These are phyloP conservation scores for Aspergillus coremiiformis DNA, from an alignment of 495 filamentous ascomycete species.

Conservation along the genomic window DNA sequence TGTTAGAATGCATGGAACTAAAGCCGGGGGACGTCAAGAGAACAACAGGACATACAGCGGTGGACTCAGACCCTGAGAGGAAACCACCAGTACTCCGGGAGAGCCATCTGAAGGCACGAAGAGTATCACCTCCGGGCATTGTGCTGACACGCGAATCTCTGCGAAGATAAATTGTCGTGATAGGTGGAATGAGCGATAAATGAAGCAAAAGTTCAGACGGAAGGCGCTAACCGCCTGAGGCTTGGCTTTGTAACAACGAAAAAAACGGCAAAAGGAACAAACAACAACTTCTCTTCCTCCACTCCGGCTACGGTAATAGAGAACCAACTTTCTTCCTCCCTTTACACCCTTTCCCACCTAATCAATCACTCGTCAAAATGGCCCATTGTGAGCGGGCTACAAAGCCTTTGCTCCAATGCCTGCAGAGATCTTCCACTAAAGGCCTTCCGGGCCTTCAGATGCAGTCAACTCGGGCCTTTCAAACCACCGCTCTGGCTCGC, in stretches of 20 bases:
- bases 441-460: constrained; percentile 26
- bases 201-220: constrained; percentile 36
- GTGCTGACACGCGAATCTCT: constrained; percentile 5
- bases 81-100: constrained; percentile 38
- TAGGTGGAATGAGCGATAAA: constrained; percentile 10
- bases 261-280: constrained; percentile 35
- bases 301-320: constrained; percentile 1
- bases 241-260: constrained; percentile 28
- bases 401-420: constrained; percentile 57
- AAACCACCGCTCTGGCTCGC: constrained; percentile 29
- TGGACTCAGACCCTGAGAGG: constrained; percentile 35
- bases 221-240: constrained; percentile 25
- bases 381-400: constrained; percentile 61
- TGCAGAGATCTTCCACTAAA: constrained; percentile 43
- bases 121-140: constrained; percentile 35
- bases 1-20: constrained; percentile 5
- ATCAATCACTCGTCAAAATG: constrained; percentile 41
- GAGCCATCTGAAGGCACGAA: constrained; percentile 35
- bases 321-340: constrained; percentile 2
- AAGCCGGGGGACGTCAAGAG: not conserved
- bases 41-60: constrained; percentile 35
- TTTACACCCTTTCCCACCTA: constrained; percentile 13
- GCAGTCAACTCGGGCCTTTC: constrained; percentile 32
- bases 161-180: not conserved
- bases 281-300: constrained; percentile 16